Conservation (phyloP, 768 basidiomycete genomes). For the Lactarius sp. region DNA sequence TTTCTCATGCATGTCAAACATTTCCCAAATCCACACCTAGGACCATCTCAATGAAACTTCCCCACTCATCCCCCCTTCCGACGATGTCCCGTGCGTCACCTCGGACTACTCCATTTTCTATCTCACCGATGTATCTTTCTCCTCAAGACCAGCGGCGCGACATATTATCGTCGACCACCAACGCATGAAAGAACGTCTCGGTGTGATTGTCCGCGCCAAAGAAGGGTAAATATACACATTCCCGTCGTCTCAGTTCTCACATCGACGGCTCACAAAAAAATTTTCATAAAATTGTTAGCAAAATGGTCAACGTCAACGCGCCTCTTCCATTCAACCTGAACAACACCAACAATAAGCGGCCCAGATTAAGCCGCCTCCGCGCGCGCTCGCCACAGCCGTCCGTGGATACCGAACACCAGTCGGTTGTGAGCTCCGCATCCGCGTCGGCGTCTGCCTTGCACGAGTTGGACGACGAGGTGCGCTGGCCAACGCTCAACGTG, state of each 20-base stretch:
- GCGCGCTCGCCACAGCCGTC: constrained; percentile 28
- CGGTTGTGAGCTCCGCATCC: constrained; percentile 30
- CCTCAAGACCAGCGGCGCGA: constrained; percentile 10
- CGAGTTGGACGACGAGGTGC: constrained; percentile 30
- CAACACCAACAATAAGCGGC: constrained; percentile 32
- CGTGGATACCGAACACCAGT: constrained; percentile 31
- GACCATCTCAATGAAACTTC: constrained; percentile 32
- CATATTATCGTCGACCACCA: constrained; percentile 42
- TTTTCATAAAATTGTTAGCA: constrained; percentile 34
- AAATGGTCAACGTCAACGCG: constrained; percentile 66
- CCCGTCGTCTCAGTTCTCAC: background rate
- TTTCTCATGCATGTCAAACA: background rate
- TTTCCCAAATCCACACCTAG: constrained; percentile 3
- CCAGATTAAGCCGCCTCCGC: constrained; percentile 22
- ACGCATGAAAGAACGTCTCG: constrained; percentile 46
- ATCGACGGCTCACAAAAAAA: background rate
- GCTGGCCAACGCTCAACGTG: constrained; percentile 31
- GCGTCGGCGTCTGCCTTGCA: constrained; percentile 32
- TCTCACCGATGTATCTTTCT: background rate
- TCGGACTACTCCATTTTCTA: no score
- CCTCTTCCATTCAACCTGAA: constrained; percentile 58
- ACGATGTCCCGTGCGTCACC: constrained; percentile 30
- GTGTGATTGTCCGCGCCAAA: constrained; percentile 53
- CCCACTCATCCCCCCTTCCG: constrained; percentile 32
- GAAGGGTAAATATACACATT: constrained; percentile 44